Evolutionary conservation across 2,329 filamentous ascomycete species (phyloP).

Genomic region (Cordyceps militaris): DNA sequence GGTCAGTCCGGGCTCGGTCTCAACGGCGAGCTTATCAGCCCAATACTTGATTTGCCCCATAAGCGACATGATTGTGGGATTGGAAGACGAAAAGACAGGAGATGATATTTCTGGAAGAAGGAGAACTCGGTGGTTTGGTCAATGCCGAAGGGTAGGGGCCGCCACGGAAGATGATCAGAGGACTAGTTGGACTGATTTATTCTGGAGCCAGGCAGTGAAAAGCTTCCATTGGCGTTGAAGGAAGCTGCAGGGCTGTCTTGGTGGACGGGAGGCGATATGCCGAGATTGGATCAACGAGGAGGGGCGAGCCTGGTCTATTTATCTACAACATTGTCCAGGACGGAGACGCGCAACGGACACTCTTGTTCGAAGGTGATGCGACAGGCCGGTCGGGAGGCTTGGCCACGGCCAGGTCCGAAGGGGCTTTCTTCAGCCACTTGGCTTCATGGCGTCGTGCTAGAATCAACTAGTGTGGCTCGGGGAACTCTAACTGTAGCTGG

Average conservation of each 20-base stretch:
- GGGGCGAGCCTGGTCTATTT: background rate
- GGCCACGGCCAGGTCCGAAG: conserved; percentile 10
- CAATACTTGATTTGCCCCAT: conserved; percentile 34
- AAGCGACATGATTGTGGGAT: conserved; percentile 4
- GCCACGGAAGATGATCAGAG: background rate
- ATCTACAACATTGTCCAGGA: background rate
- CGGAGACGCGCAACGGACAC: background rate
- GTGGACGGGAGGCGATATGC: background rate
- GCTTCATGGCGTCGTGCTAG: background rate
- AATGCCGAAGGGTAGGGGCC: background rate
- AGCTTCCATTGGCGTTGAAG: background rate
- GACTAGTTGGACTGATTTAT: background rate
- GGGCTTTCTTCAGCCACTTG: background rate
- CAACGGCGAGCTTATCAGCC: conserved; percentile 60
- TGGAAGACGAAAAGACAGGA: background rate
- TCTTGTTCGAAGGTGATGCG: background rate
- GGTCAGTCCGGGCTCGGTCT: conserved; percentile 68
- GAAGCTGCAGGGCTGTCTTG: background rate
- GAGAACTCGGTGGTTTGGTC: background rate
- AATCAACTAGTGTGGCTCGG: background rate
- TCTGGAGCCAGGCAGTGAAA: background rate
- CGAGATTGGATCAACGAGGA: background rate
- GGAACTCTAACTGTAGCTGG: background rate
- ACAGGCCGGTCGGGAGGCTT: background rate
- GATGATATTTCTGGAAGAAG: background rate